Percentiles rank a stretch among this genome's conserved stretches.
Conservation (phyloP, 2,329 filamentous ascomycete species). For the Aspergillus terreus region DNA sequence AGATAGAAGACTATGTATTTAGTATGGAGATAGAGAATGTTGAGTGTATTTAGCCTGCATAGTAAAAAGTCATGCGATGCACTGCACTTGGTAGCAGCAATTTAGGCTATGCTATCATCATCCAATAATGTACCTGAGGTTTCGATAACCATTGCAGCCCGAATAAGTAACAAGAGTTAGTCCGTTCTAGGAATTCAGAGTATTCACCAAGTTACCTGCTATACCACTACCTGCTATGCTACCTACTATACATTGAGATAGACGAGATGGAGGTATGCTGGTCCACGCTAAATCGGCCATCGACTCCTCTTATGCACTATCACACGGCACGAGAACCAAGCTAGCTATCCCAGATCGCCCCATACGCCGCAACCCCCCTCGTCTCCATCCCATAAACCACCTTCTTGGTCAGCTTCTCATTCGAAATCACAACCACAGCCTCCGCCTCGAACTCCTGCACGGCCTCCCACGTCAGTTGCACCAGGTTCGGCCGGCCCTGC, state of each 20-base stretch:
- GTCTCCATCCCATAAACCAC: slow-evolving; percentile 39
- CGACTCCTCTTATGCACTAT: not conserved
- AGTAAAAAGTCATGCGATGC: too few relatives aligned
- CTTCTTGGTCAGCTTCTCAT: slow-evolving; percentile 33
- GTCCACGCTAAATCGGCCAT: not conserved
- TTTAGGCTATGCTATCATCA: too few relatives aligned
- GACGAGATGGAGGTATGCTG: not conserved
- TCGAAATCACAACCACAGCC: slow-evolving; percentile 36
- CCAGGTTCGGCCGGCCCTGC: slow-evolving; percentile 31
- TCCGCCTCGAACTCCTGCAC: slow-evolving; percentile 32
- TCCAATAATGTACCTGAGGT: too few relatives aligned
- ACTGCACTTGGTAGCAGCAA: too few relatives aligned
- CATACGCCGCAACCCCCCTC: slow-evolving; percentile 33
- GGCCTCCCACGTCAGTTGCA: slow-evolving; percentile 14
- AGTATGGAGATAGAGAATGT: not conserved
- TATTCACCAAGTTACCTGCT: not conserved
- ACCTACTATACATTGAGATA: not conserved
- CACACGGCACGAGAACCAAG: not conserved
- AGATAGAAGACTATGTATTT: slow-evolving; percentile 1
- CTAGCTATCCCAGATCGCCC: slow-evolving; percentile 16
- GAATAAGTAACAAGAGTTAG: too few relatives aligned
- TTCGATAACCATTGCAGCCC: too few relatives aligned
- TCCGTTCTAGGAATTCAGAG: too few relatives aligned
- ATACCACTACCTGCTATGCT: not conserved
- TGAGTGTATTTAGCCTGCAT: too few relatives aligned